Percentiles rank a stretch among this genome's conserved stretches.
Conservation (phyloP, 306 rosid genomes). For the Carpinus fangiana region DNA sequence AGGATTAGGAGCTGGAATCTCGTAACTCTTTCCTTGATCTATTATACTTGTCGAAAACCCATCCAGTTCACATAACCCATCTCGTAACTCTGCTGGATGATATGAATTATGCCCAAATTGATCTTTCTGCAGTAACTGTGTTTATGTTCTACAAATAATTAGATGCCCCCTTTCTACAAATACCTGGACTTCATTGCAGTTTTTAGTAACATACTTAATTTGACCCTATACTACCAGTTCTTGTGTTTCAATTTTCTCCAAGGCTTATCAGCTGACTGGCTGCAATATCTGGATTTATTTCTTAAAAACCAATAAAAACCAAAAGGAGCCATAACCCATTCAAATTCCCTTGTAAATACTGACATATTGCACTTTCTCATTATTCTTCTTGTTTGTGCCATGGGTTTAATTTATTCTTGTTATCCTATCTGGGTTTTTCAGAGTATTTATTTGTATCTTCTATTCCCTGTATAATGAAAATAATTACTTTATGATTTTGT, state of each 20-base stretch:
- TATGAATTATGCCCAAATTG: background rate
- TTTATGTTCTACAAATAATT: background rate
- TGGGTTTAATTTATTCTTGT: background rate
- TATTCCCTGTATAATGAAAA: constrained; percentile 3
- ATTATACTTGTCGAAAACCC: no score
- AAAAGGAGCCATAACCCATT: background rate
- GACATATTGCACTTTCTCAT: background rate
- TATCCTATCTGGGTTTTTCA: background rate
- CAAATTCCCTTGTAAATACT: background rate
- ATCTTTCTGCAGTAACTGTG: constrained; percentile 1
- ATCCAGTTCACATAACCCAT: no score
- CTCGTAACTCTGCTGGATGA: background rate
- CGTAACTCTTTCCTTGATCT: no score
- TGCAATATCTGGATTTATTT: background rate
- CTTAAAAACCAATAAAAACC: background rate
- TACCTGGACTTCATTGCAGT: no score
- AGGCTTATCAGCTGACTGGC: background rate
- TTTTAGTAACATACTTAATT: constrained; percentile 4
- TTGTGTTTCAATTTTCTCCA: background rate
- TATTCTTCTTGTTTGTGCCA: background rate
- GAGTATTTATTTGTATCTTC: constrained; percentile 10
- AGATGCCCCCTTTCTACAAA: background rate
- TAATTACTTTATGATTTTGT: background rate
- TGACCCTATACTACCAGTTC: background rate
- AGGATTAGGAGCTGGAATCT: no score